A percentile compares a stretch with the other conserved stretches of the same genome.
Conservation (phyloP, 345 rosid species). For the Camelina sativa region DNA sequence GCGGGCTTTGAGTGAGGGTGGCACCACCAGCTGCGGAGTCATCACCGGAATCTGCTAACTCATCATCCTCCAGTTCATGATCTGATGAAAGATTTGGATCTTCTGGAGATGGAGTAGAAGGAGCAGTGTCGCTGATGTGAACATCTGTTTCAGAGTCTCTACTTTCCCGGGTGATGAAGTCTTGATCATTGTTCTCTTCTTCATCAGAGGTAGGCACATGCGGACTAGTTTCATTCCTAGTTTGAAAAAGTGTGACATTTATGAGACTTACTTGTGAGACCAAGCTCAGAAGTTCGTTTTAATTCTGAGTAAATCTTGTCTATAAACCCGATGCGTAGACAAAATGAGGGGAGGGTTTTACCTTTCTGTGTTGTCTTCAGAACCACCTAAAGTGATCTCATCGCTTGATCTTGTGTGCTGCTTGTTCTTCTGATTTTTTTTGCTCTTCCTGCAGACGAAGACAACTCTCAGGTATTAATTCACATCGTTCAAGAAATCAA, state of each 20-base stretch:
- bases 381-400: slow-evolving; percentile 28
- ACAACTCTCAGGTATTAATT: slow-evolving; percentile 8
- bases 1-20: slow-evolving; percentile 41
- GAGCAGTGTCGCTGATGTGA: slow-evolving; percentile 30
- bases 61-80: slow-evolving; percentile 47
- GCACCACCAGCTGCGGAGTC: slow-evolving; percentile 54
- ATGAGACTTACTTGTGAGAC: slow-evolving; percentile 19
- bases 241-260: not conserved
- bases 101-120: slow-evolving; percentile 33
- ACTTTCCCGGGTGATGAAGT: slow-evolving; percentile 25
- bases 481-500: slow-evolving; percentile 6
- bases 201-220: slow-evolving; percentile 1
- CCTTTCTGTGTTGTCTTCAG: slow-evolving; percentile 49
- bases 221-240: slow-evolving; percentile 46
- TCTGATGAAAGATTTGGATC: slow-evolving; percentile 35
- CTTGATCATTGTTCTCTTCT: slow-evolving; percentile 28
- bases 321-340: not conserved
- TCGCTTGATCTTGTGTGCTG: slow-evolving; percentile 32
- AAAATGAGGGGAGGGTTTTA: slow-evolving; percentile 13
- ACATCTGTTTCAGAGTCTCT: slow-evolving; percentile 30
- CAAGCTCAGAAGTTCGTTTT: slow-evolving; percentile 1
- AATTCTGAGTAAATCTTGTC: slow-evolving; percentile 12
- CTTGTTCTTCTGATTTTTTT: slow-evolving; percentile 26
- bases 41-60: slow-evolving; percentile 47
- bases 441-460: slow-evolving; percentile 36